phyloP scores from a whole-genome alignment of 1,139 yeast genomes.

The Candida glucosophila region DNA sequence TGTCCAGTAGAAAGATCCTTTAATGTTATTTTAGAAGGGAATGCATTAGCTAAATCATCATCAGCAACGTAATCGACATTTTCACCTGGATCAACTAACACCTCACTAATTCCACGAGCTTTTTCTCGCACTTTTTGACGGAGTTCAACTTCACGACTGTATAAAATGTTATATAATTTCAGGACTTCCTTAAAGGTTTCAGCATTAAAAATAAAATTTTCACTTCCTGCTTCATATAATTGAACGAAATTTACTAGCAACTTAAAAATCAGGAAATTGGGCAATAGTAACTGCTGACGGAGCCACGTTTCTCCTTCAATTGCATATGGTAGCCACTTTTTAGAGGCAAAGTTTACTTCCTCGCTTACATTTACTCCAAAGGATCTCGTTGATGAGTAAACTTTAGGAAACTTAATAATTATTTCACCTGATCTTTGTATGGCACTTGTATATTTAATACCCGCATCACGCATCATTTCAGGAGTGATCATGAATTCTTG shows the following conservation, averaged over 20 bases:
- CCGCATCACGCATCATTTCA: conserved; percentile 30
- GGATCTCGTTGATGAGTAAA: conserved; percentile 42
- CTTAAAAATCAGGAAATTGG: conserved; percentile 42
- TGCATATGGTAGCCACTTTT: conserved; percentile 48
- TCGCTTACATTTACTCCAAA: conserved; percentile 51
- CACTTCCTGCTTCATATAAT: conserved; percentile 24
- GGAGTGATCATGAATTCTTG: conserved; percentile 44
- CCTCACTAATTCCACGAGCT: conserved; percentile 22
- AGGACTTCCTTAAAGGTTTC: conserved; percentile 22
- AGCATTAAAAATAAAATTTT: conserved; percentile 18
- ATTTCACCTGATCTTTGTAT: conserved; percentile 55
- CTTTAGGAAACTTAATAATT: conserved; percentile 47
- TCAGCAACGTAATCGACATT: conserved; percentile 41
- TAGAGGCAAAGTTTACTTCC: conserved; percentile 47
- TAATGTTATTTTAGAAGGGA: conserved; percentile 45
- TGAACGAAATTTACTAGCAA: conserved; percentile 40
- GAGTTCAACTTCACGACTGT: conserved; percentile 30
- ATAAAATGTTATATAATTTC: conserved; percentile 19
- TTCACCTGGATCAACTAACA: conserved; percentile 23
- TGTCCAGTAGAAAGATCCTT: conserved; percentile 18
- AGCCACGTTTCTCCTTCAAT: conserved; percentile 46
- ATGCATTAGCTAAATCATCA: conserved; percentile 37
- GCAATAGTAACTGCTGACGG: conserved; percentile 37
- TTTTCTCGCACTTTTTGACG: conserved; percentile 27
- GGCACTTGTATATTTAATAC: conserved; percentile 38